A percentile compares a stretch with the other conserved stretches of the same genome.
phyloP scores from a whole-genome alignment of 2,329 filamentous ascomycete species.

The Ophiostoma ulmi region DNA sequence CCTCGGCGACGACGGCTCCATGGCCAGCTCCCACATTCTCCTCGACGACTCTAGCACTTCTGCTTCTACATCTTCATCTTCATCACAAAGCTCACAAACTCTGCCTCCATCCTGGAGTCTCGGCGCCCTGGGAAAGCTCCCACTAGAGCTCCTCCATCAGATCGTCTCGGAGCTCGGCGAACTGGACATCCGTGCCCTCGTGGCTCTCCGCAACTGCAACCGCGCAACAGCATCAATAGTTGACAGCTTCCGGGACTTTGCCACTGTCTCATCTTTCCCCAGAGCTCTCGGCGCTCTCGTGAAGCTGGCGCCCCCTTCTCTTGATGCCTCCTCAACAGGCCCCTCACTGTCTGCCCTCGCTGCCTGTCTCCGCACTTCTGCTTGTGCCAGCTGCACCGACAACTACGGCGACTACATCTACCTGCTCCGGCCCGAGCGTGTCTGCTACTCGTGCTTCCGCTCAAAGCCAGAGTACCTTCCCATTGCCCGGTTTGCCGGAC shows the following conservation, averaged over 20 bases:
- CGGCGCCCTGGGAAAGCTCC: conserved; percentile 22
- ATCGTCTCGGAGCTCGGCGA: conserved; percentile 23
- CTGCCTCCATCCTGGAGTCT: conserved; percentile 20
- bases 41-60: background rate
- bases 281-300: conserved; percentile 25
- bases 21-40: conserved; percentile 22
- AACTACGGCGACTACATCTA: conserved; percentile 27
- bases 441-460: conserved; percentile 28
- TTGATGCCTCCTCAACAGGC: background rate
- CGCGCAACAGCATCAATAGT: conserved; percentile 23
- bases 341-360: conserved; percentile 23
- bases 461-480: conserved; percentile 26
- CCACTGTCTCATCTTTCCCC: conserved; percentile 25
- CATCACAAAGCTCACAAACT: background rate
- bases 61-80: background rate
- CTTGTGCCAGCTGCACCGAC: conserved; percentile 24
- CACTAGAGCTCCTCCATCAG: conserved; percentile 26
- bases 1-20: conserved; percentile 26
- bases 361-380: conserved; percentile 21
- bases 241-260: conserved; percentile 25
- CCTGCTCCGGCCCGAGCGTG: conserved; percentile 26
- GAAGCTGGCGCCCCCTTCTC: background rate
- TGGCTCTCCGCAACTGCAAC: conserved; percentile 26
- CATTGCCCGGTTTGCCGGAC: conserved; percentile 18
- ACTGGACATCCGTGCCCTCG: conserved; percentile 21